These are phyloP conservation scores for Saccharomyces eubayanus DNA, from an alignment of 805 yeast species.

Conservation along the genomic window DNA sequence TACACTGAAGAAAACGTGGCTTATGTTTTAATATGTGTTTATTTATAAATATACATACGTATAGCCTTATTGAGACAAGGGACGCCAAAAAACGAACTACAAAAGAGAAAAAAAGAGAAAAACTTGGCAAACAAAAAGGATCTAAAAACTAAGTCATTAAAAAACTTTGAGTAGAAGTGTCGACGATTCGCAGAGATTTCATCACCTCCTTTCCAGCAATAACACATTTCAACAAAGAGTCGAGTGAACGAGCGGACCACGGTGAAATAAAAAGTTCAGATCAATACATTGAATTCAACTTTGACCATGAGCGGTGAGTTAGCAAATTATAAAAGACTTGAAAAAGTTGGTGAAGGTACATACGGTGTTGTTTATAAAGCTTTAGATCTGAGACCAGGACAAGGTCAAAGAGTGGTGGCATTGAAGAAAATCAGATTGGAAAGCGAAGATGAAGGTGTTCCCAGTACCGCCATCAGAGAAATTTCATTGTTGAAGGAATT, in stretches of 20 bases:
- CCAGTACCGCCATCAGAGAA: constrained; percentile 95
- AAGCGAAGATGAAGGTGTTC: constrained; percentile 92
- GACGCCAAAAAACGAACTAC: neutral
- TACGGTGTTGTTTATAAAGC: constrained; percentile 98
- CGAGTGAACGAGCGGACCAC: neutral
- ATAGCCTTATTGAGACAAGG: neutral
- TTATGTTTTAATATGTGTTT: neutral
- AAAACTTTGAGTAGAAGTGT: neutral
- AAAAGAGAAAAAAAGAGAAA: neutral
- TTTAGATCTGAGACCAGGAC: constrained; percentile 54
- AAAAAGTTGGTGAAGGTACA: constrained; percentile 95
- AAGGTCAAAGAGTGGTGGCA: constrained; percentile 83
- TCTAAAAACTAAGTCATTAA: neutral
- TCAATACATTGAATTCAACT: neutral
- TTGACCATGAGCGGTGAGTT: constrained; percentile 65
- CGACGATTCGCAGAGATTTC: neutral
- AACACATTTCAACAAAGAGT: neutral
- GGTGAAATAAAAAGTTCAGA: neutral
- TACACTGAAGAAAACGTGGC: neutral
- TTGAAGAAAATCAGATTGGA: constrained; percentile 90
- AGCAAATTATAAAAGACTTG: constrained; percentile 86
- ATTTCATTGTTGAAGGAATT: constrained; percentile 92
- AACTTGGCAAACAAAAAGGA: neutral
- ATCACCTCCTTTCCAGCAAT: neutral
- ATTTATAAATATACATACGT: neutral